Evolutionary conservation across 1,284 basidiomycete species (phyloP).

Genomic region (Boletus calvinii): DNA sequence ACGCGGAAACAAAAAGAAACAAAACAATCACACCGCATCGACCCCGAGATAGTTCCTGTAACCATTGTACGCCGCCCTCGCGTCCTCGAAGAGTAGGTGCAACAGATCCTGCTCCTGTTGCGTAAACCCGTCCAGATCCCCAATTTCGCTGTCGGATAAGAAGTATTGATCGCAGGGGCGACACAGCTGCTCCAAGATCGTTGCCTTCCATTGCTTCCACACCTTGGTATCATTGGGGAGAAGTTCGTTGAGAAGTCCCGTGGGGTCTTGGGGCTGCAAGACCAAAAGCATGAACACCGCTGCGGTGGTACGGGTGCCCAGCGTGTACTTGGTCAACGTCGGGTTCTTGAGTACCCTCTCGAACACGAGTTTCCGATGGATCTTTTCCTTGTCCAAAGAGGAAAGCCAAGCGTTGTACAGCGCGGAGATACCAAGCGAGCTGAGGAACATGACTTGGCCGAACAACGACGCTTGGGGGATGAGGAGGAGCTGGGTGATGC

Average conservation of each 20-base stretch:
- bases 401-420: slow-evolving; percentile 22
- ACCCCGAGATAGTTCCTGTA: too few relatives aligned
- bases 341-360: slow-evolving; percentile 14
- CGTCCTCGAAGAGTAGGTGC: too few relatives aligned
- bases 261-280: slow-evolving; percentile 10
- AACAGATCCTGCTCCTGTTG: too few relatives aligned
- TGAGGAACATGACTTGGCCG: slow-evolving; percentile 31
- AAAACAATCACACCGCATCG: too few relatives aligned
- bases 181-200: too few relatives aligned
- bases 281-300: slow-evolving; percentile 26
- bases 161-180: too few relatives aligned
- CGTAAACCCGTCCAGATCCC: too few relatives aligned
- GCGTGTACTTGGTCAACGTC: slow-evolving; percentile 15
- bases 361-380: slow-evolving; percentile 20
- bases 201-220: slow-evolving; percentile 3
- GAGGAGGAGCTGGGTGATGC: slow-evolving; percentile 26
- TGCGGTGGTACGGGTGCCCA: slow-evolving; percentile 23
- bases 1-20: too few relatives aligned
- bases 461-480: slow-evolving; percentile 29
- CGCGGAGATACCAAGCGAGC: slow-evolving; percentile 23
- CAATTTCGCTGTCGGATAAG: too few relatives aligned
- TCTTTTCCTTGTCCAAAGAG: slow-evolving; percentile 21
- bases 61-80: too few relatives aligned
- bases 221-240: slow-evolving; percentile 18
- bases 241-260: slow-evolving; percentile 16